A percentile compares a stretch with the other conserved stretches of the same genome.
Conservation (phyloP, 441 rosid species). For the Breynia disticha region DNA sequence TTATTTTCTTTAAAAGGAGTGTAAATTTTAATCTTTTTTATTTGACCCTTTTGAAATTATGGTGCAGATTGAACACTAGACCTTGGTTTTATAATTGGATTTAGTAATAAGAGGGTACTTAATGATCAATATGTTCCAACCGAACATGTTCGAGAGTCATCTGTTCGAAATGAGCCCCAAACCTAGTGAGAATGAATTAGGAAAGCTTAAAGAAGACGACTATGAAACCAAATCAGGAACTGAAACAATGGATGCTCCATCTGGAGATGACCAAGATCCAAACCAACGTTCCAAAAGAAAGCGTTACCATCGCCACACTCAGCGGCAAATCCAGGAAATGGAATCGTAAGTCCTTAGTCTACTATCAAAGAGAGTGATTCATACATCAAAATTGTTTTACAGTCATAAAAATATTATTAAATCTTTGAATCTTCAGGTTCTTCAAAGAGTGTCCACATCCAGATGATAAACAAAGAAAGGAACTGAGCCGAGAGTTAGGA, state of each 20-base stretch:
- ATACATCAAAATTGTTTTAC: too few species aligned
- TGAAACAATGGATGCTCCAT: slow-evolving; percentile 52
- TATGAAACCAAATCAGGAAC: slow-evolving; percentile 73
- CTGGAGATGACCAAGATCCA: slow-evolving; percentile 80
- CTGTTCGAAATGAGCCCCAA: slow-evolving; percentile 66
- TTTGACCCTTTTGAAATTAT: too few species aligned
- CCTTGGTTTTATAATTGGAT: not conserved
- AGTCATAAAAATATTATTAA: too few species aligned
- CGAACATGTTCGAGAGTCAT: slow-evolving; percentile 63
- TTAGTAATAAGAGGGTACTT: slow-evolving; percentile 7
- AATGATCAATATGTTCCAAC: slow-evolving; percentile 43
- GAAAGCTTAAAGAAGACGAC: slow-evolving; percentile 58
- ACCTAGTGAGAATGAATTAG: slow-evolving; percentile 59
- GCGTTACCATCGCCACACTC: slow-evolving; percentile 95
- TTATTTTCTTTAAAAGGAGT: too few species aligned
- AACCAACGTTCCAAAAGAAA: slow-evolving; percentile 68
- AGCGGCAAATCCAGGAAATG: slow-evolving; percentile 87
- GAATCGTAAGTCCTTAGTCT: slow-evolving; percentile 56
- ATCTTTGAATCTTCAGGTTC: slow-evolving; percentile 34
- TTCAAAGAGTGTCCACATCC: slow-evolving; percentile 97
- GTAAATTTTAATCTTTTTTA: too few species aligned
- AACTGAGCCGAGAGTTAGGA: slow-evolving; percentile 62
- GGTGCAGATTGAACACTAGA: too few species aligned
- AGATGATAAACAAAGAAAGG: slow-evolving; percentile 92
- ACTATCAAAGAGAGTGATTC: not conserved